Evolutionary conservation across 176 grass and related monocot genomes (phyloP), one percentile per base, ranked within the genome.

Genomic region (Oryza rufipogon): DNA sequence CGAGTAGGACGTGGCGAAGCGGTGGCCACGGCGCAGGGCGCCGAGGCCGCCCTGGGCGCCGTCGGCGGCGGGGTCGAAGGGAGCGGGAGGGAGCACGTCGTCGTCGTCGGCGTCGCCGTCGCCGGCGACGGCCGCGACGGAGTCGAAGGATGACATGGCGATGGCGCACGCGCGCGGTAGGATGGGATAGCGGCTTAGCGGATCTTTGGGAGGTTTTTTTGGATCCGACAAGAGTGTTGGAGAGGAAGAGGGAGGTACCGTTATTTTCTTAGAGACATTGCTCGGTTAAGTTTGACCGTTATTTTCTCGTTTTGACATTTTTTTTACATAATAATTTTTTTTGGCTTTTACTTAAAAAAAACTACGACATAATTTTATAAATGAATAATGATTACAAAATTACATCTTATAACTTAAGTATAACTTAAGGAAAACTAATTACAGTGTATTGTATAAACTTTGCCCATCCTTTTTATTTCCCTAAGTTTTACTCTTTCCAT

Each of bases 1-100:
- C 26, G 86, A 88, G 82, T 81, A 91, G 46, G 90, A 90, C 67
- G 73, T 22, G 66, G 86, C 90, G 73, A 88, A 85, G 73, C 36
- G 83, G 71, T 89, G 88, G 67, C 83, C 73, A 3, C 67, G 83
- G 2, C 26, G 78, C 73, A 90, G 66, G 88, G 78, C 79, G 13
- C 79, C 78, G 23, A 81, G 49, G n/a, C 46, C 86, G n/a, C 46
- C 86, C 33, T 20, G 28, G 28, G 28, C 16, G 16, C 32, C 7
- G 67, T 7, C 58, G 60, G 20, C 10, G 44, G 60, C 11, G 2
- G 58, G 67, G 46, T 79, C 84, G 28, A 83, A 84, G n/a, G 80
- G 70, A 22, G 33, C 11, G 0, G 75, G 16, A n/a, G 44, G 58
- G 0, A 19, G 56, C 46, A 15, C 34, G 4, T 84, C 89, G 2